Percentiles rank a stretch among this genome's conserved stretches.
phyloP scores from a whole-genome alignment of 208 protist genomes.

The Acanthamoeba polyphaga region DNA sequence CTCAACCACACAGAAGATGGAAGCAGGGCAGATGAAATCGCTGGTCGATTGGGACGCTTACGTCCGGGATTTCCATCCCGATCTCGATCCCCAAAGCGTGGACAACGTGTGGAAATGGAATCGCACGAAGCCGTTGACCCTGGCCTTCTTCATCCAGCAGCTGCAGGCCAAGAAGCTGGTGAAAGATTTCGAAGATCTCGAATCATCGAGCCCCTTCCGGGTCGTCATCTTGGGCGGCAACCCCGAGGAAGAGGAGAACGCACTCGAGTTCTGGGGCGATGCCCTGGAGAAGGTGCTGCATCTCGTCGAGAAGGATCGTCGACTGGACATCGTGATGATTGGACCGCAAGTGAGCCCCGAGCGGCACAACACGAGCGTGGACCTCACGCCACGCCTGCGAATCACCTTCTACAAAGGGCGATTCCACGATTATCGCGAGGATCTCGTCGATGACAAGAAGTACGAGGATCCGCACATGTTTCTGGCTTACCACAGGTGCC shows the following conservation, averaged over 20 bases:
- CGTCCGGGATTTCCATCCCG: not conserved
- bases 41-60: conserved; percentile 19
- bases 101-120: conserved; percentile 41
- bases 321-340: not conserved
- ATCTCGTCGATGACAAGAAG: conserved; percentile 33
- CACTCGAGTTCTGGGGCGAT: conserved; percentile 36
- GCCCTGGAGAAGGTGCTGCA: not conserved
- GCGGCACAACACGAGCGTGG: conserved; percentile 46
- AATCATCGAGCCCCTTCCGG: not conserved
- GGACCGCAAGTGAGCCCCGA: conserved; percentile 51
- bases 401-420: conserved; percentile 61
- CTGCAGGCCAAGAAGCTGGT: not conserved
- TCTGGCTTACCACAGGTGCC: conserved; percentile 20
- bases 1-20: not conserved
- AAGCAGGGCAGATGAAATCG: not conserved
- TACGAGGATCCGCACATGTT: conserved; percentile 33
- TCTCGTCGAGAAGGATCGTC: not conserved
- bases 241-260: conserved; percentile 37
- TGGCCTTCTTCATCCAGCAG: conserved; percentile 4
- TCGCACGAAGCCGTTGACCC: not conserved
- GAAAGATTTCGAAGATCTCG: not conserved
- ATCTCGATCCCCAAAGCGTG: not conserved
- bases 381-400: conserved; percentile 3
- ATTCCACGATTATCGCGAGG: conserved; percentile 47
- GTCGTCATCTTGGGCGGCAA: conserved; percentile 31